Evolutionary conservation across 192 early-diverging fungal genomes (phyloP), one percentile per base, ranked within the genome.

Genomic region (Mycoemilia scoparia): DNA sequence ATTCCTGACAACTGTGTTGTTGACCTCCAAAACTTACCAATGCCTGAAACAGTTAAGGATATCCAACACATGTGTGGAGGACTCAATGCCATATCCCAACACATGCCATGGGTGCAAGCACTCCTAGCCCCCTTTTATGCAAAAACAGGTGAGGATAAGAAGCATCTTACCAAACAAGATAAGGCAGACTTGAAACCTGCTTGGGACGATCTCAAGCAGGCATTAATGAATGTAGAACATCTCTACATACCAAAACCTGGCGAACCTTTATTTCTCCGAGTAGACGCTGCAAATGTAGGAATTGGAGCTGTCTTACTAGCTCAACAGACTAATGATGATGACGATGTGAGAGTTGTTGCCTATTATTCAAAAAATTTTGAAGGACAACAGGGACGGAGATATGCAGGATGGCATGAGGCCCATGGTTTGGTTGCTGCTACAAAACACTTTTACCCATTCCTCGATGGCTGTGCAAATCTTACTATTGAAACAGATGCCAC

Each of bases 61-160:
- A 35, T 50, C 0, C 41, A 22, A 7, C 37, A 34, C 1, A 2
- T 57, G 14, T 27, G 24, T 4, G 38, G 54, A 0, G 47, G 47
- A 4, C 23, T 57, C 2, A 57, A 49, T 23, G 17, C 27, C 2
- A 51, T 57, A 8, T 3, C 24, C 5, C 21, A 20, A 4, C 48
- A 57, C 24, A 14, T 57, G 3, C 24, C 14, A 14, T 46, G 46
- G 47, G 21, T 24, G 2, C 41, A 39, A 28, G 35, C 43, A 0
- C 14, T 42, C 7, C 18, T 57, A 4, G 29, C 31, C 7, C 54
- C 54, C 0, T 51, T 57, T 29, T 57, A 50, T 32, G 38, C 34
- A n/a, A 17, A 18, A 0, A 27, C 32, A 1, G 38, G 41, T 0
- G n/a, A n/a, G n/a, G n/a, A n/a, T n/a, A 36, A 44, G 26, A 1